Conservation (phyloP, 2,329 filamentous ascomycete species). For the Xenoacremonium recifei region DNA sequence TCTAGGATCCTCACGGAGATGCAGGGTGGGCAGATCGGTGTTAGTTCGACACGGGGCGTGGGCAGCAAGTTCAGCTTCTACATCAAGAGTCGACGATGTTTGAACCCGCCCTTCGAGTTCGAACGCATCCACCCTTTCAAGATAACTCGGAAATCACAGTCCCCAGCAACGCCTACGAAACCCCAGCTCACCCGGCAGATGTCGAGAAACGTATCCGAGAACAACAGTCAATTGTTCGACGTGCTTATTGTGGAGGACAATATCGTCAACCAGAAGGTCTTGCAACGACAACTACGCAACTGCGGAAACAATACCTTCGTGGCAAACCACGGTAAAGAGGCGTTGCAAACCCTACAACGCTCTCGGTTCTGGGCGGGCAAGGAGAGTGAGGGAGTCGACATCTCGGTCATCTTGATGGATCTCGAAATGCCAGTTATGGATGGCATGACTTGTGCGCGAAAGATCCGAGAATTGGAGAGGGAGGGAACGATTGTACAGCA, state of each 20-base stretch:
- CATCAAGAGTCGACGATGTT: conserved; percentile 63
- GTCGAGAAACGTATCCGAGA: conserved; percentile 13
- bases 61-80: conserved; percentile 79
- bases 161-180: conserved; percentile 12
- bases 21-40: conserved; percentile 76
- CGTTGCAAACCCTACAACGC: conserved; percentile 54
- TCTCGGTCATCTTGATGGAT: conserved; percentile 75
- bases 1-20: conserved; percentile 73
- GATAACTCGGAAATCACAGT: conserved; percentile 30
- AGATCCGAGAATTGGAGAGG: conserved; percentile 66
- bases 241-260: conserved; percentile 69
- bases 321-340: conserved; percentile 64
- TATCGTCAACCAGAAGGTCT: conserved; percentile 63
- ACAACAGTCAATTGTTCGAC: conserved; percentile 40
- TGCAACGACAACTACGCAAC: conserved; percentile 60
- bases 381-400: conserved; percentile 46
- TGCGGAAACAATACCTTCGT: conserved; percentile 60
- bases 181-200: conserved; percentile 17
- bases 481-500: conserved; percentile 61
- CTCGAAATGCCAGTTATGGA: conserved; percentile 85
- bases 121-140: conserved; percentile 36
- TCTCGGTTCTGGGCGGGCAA: conserved; percentile 56
- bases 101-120: conserved; percentile 35
- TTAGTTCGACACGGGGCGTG: conserved; percentile 62
- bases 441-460: conserved; percentile 69